Base-by-base conservation (phyloP, 2,329 filamentous ascomycete species). In the Colletotrichum shisoi region DNA sequence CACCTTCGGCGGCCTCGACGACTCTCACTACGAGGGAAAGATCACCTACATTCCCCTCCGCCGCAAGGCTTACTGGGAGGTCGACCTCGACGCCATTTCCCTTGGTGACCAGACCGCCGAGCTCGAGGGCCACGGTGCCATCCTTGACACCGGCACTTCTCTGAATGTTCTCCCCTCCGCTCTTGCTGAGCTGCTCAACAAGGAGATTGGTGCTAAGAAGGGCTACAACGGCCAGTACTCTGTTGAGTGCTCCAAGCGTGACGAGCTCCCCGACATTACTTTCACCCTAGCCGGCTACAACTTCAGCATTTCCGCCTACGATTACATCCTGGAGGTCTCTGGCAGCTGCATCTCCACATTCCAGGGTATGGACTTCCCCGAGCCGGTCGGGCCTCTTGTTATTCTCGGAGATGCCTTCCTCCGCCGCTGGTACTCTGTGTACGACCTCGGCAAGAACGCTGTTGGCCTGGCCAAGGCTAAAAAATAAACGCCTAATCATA, bases 61-160 rank as follows among this genome's bases (percentile, higher is more conserved):
- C 80, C 92, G 95, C 79, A 98, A 98, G 90, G 95, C 95, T 57
- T 99, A 99, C 87, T 99, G 95, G 95, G 95, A 99, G 86, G 94
- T 99, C 63, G 94, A 98, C 75, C 89, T 99, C 69, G 90, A 98
- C 75, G 86, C 93, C 71, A 95, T 99, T 81, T 89, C 91, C 63
- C 93, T 97, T 71, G 96, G 95, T 74, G 86, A 94, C 60, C 87
- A 91, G 76, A 89, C 88, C 72, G 94, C 94, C 69, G 91, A 97
- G 79, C 89, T 98, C 71, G 94, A 98, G 71, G 88, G 92, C 85
- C 97, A 93, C 67, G 96, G 95, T 82, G 92, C 93, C 74, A 97
- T 99, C 72, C 91, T 99, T 69, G 95, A 99, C 85, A 99, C 95
- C 63, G 95, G 95, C 75, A 99, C 95, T 77, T 99, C 96, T 54